These are phyloP conservation scores for Candida nitratophila DNA, from an alignment of 805 yeast genomes.

Conservation along the genomic window DNA sequence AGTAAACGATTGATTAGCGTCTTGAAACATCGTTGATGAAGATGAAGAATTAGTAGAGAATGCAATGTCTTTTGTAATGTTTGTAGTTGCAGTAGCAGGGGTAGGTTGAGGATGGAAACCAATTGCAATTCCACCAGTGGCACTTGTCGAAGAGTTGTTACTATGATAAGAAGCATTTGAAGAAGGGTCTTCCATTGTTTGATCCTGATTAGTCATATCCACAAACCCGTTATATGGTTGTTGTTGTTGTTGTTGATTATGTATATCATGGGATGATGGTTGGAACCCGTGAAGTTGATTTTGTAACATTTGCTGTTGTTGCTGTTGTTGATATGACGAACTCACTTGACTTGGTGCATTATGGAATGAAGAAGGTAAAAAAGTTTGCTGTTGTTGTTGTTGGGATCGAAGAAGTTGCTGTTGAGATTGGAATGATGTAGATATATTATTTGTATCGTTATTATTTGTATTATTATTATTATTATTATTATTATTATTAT, in stretches of 20 bases:
- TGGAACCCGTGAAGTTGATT: neutral
- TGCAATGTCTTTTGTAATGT: constrained; percentile 42
- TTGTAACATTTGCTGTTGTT: neutral
- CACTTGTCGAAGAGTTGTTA: constrained; percentile 1
- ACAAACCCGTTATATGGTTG: constrained; percentile 10
- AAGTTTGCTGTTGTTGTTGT: constrained; percentile 2
- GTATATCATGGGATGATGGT: neutral
- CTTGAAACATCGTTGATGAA: constrained; percentile 26
- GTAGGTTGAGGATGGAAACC: constrained; percentile 31
- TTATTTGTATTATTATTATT: neutral
- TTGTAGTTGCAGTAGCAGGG: constrained; percentile 49
- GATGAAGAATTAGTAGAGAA: constrained; percentile 28
- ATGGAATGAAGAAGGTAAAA: constrained; percentile 23
- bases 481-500: neutral
- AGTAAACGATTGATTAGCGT: constrained; percentile 21
- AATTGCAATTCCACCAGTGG: neutral
- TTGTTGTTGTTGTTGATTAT: neutral
- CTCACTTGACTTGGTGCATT: constrained; percentile 44
- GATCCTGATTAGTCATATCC: constrained; percentile 9
- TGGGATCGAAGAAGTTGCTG: constrained; percentile 2
- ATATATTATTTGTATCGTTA: neutral
- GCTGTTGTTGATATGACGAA: constrained; percentile 22
- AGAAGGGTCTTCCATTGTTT: constrained; percentile 1
- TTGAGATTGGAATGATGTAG: constrained; percentile 6
- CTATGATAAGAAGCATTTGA: constrained; percentile 6